Conservation (phyloP, 164 flowering plant genomes). For the Macadamia tetraphylla region DNA sequence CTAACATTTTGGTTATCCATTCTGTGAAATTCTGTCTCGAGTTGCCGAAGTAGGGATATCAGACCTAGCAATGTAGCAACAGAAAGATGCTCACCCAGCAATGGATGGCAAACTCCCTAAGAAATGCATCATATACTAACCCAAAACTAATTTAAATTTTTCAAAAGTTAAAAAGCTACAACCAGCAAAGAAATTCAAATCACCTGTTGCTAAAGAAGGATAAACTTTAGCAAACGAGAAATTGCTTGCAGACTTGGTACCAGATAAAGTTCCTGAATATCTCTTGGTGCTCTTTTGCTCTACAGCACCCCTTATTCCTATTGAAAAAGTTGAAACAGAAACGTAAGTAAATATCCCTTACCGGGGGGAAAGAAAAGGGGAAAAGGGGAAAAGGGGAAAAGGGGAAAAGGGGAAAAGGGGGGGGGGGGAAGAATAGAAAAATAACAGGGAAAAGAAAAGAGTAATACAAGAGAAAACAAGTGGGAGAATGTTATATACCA, state of each 20-base stretch:
- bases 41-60: no score
- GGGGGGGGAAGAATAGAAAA: not conserved
- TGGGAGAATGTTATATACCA: constrained; percentile 33
- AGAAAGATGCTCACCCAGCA: no score
- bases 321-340: constrained; percentile 20
- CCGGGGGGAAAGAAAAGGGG: not conserved
- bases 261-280: constrained; percentile 34
- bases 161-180: not conserved
- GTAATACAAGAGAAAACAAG: not conserved
- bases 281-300: constrained; percentile 52
- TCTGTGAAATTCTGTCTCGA: no score
- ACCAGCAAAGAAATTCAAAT: not conserved
- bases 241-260: constrained; percentile 36
- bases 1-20: no score
- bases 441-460: not conserved
- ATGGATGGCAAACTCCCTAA: no score
- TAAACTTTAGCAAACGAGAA: constrained; percentile 37
- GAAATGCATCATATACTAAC: no score
- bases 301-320: constrained; percentile 35
- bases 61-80: no score
- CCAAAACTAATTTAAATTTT: not conserved
- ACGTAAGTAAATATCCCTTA: not conserved
- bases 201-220: constrained; percentile 45
- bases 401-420: not conserved
- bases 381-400: not conserved